Conservation (phyloP, 352 stramenopile species). For the Phytophthora sansomeana region DNA sequence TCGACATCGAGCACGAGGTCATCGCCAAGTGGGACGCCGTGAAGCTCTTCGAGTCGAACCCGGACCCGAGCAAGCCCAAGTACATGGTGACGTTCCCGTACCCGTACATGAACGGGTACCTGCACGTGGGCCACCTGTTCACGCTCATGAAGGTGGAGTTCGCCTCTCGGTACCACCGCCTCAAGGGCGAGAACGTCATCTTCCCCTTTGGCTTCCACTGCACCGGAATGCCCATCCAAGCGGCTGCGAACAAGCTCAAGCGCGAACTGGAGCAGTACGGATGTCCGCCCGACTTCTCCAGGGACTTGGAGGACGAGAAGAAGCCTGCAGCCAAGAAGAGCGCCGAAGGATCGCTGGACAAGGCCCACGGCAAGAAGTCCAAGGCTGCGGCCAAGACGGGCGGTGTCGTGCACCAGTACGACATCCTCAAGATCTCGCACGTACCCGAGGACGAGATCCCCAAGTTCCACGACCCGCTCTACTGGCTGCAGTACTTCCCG, state of each 20-base stretch:
- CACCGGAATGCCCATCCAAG: slow-evolving; percentile 99
- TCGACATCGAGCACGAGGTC: slow-evolving; percentile 92
- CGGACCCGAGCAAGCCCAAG: slow-evolving; percentile 88
- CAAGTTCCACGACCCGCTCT: slow-evolving; percentile 96
- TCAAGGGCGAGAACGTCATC: slow-evolving; percentile 99
- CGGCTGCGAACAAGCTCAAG: slow-evolving; percentile 99
- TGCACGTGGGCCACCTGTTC: slow-evolving; percentile 99
- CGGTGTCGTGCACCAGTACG: slow-evolving; percentile 97
- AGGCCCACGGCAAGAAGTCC: slow-evolving; percentile 97
- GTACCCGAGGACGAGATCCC: slow-evolving; percentile 95
- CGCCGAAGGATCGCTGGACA: slow-evolving; percentile 82
- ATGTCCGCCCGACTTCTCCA: slow-evolving; percentile 93
- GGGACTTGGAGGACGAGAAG: slow-evolving; percentile 18
- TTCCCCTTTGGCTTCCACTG: slow-evolving; percentile 99
- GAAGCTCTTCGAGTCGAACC: slow-evolving; percentile 92
- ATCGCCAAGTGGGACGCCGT: slow-evolving; percentile 89
- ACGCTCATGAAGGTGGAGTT: slow-evolving; percentile 99
- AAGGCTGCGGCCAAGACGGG: slow-evolving; percentile 99
- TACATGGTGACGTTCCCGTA: slow-evolving; percentile 99
- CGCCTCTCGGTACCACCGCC: slow-evolving; percentile 92
- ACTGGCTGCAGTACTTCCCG: slow-evolving; percentile 99
- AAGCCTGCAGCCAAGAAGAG: slow-evolving; percentile 58
- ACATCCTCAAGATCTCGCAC: slow-evolving; percentile 97
- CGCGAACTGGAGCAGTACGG: slow-evolving; percentile 96
- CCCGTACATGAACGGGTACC: slow-evolving; percentile 99